These are phyloP conservation scores for barley (Hordeum vulgare) DNA, from an alignment of 176 grass and related monocot genomes.

Conservation along the genomic window DNA sequence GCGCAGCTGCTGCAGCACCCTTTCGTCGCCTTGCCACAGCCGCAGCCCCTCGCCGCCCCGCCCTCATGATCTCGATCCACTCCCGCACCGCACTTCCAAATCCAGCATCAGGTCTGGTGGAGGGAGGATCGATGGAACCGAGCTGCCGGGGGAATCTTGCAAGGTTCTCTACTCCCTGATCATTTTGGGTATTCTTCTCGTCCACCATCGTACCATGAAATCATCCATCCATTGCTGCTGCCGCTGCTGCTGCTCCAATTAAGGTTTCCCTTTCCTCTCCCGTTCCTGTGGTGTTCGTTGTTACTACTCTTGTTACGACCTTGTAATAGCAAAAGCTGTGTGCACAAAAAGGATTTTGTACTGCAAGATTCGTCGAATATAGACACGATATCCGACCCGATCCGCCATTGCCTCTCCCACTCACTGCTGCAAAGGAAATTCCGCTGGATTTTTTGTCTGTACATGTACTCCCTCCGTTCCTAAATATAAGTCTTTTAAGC, in stretches of 20 bases:
- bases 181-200: background rate
- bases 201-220: background rate
- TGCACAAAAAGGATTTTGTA: slow-evolving; percentile 34
- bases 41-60: slow-evolving; percentile 15
- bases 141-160: background rate
- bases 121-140: background rate
- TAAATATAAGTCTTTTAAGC: no score
- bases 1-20: slow-evolving; percentile 84
- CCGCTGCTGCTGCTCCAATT: background rate
- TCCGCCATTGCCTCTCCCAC: background rate
- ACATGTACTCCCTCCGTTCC: no score
- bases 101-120: background rate
- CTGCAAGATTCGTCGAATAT: slow-evolving; percentile 5
- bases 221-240: background rate
- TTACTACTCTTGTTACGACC: background rate
- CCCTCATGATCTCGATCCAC: slow-evolving; percentile 1
- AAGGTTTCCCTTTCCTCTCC: slow-evolving; percentile 11
- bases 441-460: background rate
- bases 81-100: background rate
- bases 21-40: slow-evolving; percentile 42
- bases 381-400: background rate
- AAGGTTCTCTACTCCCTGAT: background rate
- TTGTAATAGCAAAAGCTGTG: slow-evolving; percentile 18
- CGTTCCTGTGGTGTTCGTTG: slow-evolving; percentile 22
- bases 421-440: background rate